These are phyloP conservation scores for Amphibolis antarctica DNA, from an alignment of 106 monocot genomes.

Conservation along the genomic window DNA sequence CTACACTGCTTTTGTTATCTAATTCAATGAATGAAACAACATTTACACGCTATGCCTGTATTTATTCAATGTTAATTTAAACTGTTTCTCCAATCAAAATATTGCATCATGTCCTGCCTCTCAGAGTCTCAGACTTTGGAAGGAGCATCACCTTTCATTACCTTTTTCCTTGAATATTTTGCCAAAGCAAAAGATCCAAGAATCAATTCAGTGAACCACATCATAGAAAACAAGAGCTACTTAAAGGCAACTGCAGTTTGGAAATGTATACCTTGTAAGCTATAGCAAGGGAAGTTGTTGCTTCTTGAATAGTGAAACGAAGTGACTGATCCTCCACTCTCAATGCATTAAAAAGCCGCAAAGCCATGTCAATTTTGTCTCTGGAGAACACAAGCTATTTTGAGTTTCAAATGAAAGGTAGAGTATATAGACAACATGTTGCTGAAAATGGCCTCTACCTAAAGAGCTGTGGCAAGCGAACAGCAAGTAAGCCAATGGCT, in stretches of 20 bases:
- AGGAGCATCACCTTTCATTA: too few species aligned
- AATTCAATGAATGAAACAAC: too few species aligned
- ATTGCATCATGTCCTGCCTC: too few species aligned
- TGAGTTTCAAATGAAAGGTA: neutral
- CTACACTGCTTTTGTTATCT: too few species aligned
- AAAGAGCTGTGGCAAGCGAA: slow-evolving; percentile 90
- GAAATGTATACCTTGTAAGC: slow-evolving; percentile 63
- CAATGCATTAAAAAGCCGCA: slow-evolving; percentile 77
- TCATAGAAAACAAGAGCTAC: too few species aligned
- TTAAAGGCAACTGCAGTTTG: neutral
- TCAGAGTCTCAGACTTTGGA: too few species aligned
- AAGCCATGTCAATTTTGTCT: slow-evolving; percentile 81
- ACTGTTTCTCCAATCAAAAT: too few species aligned
- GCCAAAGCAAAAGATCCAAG: too few species aligned
- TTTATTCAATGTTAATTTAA: too few species aligned
- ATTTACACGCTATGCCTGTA: too few species aligned
- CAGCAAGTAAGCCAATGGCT: slow-evolving; percentile 88
- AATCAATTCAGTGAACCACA: too few species aligned
- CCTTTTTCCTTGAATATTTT: too few species aligned
- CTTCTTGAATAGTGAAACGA: slow-evolving; percentile 76
- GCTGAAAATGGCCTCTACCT: slow-evolving; percentile 29
- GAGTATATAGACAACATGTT: neutral
- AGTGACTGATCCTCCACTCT: slow-evolving; percentile 79
- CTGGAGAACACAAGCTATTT: slow-evolving; percentile 20
- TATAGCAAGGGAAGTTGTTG: slow-evolving; percentile 58